Percentiles rank a stretch among this genome's conserved stretches.
Conservation (phyloP, 2,329 filamentous ascomycete species). For the Tetracladium maxilliforme region DNA sequence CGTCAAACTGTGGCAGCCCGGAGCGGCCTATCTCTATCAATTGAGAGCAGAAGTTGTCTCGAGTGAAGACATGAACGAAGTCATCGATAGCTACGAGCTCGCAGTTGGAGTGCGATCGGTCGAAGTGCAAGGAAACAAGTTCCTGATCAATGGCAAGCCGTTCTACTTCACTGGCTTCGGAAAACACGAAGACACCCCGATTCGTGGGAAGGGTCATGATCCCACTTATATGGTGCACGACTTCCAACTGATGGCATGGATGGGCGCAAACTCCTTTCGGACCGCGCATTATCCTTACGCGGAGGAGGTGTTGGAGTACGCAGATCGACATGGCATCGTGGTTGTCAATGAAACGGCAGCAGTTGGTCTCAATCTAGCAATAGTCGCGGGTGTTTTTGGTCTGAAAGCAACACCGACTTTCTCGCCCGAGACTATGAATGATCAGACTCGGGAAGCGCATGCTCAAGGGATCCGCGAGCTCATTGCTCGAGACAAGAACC, state of each 20-base stretch:
- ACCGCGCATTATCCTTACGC: slow-evolving; percentile 16
- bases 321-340: slow-evolving; percentile 13
- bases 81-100: slow-evolving; percentile 10
- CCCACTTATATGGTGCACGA: slow-evolving; percentile 16
- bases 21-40: slow-evolving; percentile 13
- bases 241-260: slow-evolving; percentile 14
- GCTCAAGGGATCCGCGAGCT: slow-evolving; percentile 10
- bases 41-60: slow-evolving; percentile 8
- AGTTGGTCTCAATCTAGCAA: slow-evolving; percentile 10
- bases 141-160: slow-evolving; percentile 13
- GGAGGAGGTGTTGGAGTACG: slow-evolving; percentile 13
- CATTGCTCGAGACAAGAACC: slow-evolving; percentile 12
- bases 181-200: slow-evolving; percentile 12
- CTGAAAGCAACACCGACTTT: slow-evolving; percentile 5
- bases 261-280: slow-evolving; percentile 16
- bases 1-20: slow-evolving; percentile 11
- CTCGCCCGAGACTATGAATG: slow-evolving; percentile 7
- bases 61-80: slow-evolving; percentile 1
- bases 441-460: slow-evolving; percentile 8
- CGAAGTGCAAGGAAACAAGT: slow-evolving; percentile 7
- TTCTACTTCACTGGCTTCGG: slow-evolving; percentile 17
- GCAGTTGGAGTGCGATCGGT: slow-evolving; percentile 10
- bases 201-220: slow-evolving; percentile 15
- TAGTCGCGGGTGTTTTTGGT: slow-evolving; percentile 6
- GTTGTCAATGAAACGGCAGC: slow-evolving; percentile 14